Conservation (phyloP, 2,329 filamentous ascomycete genomes). For the Cladophialophora psammophila region DNA sequence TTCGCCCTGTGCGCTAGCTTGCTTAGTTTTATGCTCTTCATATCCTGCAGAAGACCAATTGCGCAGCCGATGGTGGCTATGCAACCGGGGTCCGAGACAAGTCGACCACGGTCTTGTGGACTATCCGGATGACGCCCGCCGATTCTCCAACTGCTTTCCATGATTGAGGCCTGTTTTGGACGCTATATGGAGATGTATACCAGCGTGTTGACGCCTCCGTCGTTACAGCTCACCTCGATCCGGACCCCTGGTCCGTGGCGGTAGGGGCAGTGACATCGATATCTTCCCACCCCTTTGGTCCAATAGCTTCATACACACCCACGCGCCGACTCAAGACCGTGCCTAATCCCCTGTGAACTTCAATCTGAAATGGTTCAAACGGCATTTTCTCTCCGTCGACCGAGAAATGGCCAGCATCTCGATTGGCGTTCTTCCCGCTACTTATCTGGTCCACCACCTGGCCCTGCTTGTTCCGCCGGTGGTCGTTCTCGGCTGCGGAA, state of each 20-base stretch:
- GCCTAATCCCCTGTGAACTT: slow-evolving; percentile 82
- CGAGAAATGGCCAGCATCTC: slow-evolving; percentile 82
- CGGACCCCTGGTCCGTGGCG: neutral
- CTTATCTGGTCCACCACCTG: slow-evolving; percentile 9
- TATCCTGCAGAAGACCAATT: neutral
- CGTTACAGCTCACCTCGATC: neutral
- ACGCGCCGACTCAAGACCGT: slow-evolving; percentile 81
- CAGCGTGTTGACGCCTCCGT: neutral
- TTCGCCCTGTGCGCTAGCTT: neutral
- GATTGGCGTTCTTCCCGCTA: slow-evolving; percentile 47
- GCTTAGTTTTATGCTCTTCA: neutral
- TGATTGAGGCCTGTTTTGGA: neutral
- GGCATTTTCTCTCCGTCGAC: slow-evolving; percentile 90
- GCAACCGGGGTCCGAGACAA: neutral
- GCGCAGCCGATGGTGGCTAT: neutral
- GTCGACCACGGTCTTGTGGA: neutral
- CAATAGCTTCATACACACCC: slow-evolving; percentile 69
- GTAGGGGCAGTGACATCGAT: slow-evolving; percentile 11
- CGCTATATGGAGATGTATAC: neutral
- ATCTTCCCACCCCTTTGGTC: slow-evolving; percentile 39
- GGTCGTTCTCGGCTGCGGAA: slow-evolving; percentile 21
- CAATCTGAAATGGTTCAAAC: slow-evolving; percentile 89
- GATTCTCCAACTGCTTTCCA: neutral
- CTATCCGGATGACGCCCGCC: neutral
- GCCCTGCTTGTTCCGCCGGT: slow-evolving; percentile 18